phyloP scores from a whole-genome alignment of 208 protist species.

The Herpetomonas tarakana region DNA sequence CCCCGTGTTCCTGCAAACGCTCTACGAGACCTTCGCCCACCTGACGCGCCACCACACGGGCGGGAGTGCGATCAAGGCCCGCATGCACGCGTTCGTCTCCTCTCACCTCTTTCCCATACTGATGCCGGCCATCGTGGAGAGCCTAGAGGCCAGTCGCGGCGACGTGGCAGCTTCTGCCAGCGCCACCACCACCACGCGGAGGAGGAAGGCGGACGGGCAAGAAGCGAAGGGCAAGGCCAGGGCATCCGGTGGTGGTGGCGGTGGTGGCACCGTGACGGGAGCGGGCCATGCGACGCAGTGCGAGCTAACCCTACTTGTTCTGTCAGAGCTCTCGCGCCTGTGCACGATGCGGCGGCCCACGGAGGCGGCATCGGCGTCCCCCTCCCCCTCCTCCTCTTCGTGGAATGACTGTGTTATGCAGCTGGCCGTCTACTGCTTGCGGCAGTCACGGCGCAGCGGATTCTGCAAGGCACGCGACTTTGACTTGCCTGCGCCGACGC shows the following conservation, averaged over 20 bases:
- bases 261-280: no score
- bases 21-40: slow-evolving; percentile 40
- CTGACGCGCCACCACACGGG: slow-evolving; percentile 5
- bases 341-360: slow-evolving; percentile 16
- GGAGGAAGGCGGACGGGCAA: no score
- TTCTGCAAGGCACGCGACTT: slow-evolving; percentile 12
- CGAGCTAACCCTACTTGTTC: slow-evolving; percentile 50
- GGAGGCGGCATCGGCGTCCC: no score
- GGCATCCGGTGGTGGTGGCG: no score
- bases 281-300: slow-evolving; percentile 57
- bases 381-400: no score
- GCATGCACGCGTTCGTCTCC: slow-evolving; percentile 32
- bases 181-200: no score
- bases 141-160: slow-evolving; percentile 14
- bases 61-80: slow-evolving; percentile 11
- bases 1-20: slow-evolving; percentile 39
- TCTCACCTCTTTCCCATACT: slow-evolving; percentile 26
- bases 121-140: slow-evolving; percentile 29
- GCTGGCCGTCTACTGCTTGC: slow-evolving; percentile 55
- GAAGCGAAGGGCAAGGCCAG: no score
- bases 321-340: slow-evolving; percentile 43
- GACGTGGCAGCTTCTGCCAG: no score
- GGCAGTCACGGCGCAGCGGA: slow-evolving; percentile 19
- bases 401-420: slow-evolving; percentile 28
- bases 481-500: slow-evolving; percentile 15